Conservation (phyloP, 169 alveolate genomes). For the Plasmodium vivax region DNA sequence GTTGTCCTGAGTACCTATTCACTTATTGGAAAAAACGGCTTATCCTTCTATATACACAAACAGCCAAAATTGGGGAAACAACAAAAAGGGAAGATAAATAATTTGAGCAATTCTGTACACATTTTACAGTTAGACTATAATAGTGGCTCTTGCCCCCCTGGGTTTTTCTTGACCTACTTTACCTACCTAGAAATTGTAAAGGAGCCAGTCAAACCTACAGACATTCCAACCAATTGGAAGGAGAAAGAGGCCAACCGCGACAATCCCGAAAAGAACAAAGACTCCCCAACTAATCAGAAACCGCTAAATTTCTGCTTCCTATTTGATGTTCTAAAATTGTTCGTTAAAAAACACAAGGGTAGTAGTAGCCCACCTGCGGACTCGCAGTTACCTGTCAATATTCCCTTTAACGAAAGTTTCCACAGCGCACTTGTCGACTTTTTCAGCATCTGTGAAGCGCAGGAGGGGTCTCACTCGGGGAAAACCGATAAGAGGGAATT, state of each 20-base stretch:
- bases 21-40: constrained; percentile 37
- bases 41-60: constrained; percentile 60
- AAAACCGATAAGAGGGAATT: background rate
- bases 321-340: constrained; percentile 51
- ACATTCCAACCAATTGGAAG: background rate
- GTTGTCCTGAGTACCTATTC: constrained; percentile 58
- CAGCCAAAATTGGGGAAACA: constrained; percentile 3
- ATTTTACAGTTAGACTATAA: constrained; percentile 55
- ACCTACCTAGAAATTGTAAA: constrained; percentile 39
- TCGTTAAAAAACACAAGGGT: constrained; percentile 14
- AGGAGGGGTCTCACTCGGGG: background rate
- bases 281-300: background rate
- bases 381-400: background rate
- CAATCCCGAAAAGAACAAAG: background rate
- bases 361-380: background rate
- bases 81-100: background rate
- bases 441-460: background rate
- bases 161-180: constrained; percentile 56
- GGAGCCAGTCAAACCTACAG: background rate
- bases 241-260: background rate
- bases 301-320: constrained; percentile 26
- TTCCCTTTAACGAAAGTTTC: constrained; percentile 4
- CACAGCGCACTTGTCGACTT: background rate
- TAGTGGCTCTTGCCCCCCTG: constrained; percentile 62
- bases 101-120: constrained; percentile 3